Evolutionary conservation across 495 filamentous ascomycete genomes (phyloP), one percentile per base, ranked within the genome.

Genomic region (Aspergillus olivimuriae): DNA sequence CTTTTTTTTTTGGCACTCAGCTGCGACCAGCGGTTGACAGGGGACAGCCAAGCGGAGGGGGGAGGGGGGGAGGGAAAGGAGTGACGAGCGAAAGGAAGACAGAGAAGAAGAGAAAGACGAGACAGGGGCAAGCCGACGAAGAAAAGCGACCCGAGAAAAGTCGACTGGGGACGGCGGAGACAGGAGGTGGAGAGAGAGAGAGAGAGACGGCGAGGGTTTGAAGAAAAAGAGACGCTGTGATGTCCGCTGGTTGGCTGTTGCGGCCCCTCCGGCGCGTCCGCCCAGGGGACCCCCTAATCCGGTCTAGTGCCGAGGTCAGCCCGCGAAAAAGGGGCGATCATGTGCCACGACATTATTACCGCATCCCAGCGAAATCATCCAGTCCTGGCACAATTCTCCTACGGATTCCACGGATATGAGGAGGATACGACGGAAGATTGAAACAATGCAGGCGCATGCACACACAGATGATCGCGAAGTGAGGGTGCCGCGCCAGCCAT

Each of bases 211-310:
- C 50, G 45, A 46, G 41, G 39, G 48, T 40, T 43, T 49, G 43
- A 58, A 47, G 44, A 52, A 52, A 41, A 53, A 37, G 38, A 50
- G n/a, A n/a, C n/a, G n/a, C n/a, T n/a, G n/a, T n/a, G n/a, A 41
- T 41, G 20, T 26, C 23, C 15, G 50, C 43, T 19, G 46, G 41
- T 44, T 52, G 43, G 48, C 48, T 52, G 49, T 50, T 47, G 41
- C 42, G 31, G 39, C 37, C 47, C 44, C 49, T 51, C 56, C 60
- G 62, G 54, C 53, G 57, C 51, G 56, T 60, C 61, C 63, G 58
- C 44, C 42, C 47, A 30, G 28, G 11, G n/a, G n/a, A n/a, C 11
- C 34, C 50, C 6, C 61, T 44, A 49, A 62, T 52, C 6, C 15
- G 58, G 61, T 28, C 36, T 62, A 65, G 63, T 51, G 55, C 41